Evolutionary conservation across 1,284 basidiomycete species (phyloP).

Genomic region (Ceratobasidium sp.): DNA sequence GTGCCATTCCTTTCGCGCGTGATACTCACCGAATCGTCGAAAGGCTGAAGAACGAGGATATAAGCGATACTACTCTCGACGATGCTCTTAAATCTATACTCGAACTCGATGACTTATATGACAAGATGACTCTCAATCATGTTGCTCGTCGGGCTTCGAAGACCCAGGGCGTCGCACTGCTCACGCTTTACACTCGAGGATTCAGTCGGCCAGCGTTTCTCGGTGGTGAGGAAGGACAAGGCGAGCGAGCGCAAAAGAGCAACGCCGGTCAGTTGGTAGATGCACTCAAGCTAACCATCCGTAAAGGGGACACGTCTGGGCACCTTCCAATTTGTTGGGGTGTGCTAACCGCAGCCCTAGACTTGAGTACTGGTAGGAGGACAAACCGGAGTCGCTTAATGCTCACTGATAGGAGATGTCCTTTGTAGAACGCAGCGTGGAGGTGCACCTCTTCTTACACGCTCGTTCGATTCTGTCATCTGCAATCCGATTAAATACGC

Average conservation of each 20-base stretch:
- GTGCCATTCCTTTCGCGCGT: constrained; percentile 79
- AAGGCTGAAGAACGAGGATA: constrained; percentile 39
- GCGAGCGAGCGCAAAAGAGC: constrained; percentile 24
- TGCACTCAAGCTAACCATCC: constrained; percentile 68
- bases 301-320: constrained; percentile 70
- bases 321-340: constrained; percentile 94
- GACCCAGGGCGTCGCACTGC: constrained; percentile 90
- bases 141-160: constrained; percentile 86
- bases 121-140: constrained; percentile 87
- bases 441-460: constrained; percentile 92
- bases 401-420: neutral
- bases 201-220: constrained; percentile 62
- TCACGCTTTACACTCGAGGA: constrained; percentile 86
- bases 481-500: constrained; percentile 86
- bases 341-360: constrained; percentile 77
- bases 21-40: constrained; percentile 43
- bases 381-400: neutral
- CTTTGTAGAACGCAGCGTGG: constrained; percentile 69
- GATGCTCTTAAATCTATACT: constrained; percentile 54
- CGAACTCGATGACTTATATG: constrained; percentile 78
- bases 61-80: constrained; percentile 1
- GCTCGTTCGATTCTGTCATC: constrained; percentile 88
- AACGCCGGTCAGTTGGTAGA: constrained; percentile 58
- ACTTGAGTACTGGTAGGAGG: constrained; percentile 64
- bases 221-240: constrained; percentile 44